These are phyloP conservation scores for Ophiocordyceps camponoti-leonardi DNA, from an alignment of 2,329 filamentous ascomycete species.

Conservation along the genomic window DNA sequence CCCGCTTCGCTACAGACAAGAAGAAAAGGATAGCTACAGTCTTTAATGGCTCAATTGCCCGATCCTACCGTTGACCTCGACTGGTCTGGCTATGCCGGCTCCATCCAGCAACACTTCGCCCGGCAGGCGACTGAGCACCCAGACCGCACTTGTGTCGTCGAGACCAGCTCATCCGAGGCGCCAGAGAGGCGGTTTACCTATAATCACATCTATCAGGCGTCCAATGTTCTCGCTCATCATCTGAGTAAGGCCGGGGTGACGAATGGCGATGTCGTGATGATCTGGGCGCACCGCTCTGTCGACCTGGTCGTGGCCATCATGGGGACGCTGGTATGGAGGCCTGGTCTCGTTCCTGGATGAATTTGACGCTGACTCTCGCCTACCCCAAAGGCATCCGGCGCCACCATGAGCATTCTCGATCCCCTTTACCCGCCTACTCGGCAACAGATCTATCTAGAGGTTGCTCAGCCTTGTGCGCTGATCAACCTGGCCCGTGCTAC, in stretches of 20 bases:
- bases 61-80: constrained; percentile 51
- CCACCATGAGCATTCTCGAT: constrained; percentile 53
- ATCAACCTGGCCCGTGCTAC: constrained; percentile 52
- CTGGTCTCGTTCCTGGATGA: not conserved
- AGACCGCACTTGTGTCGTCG: constrained; percentile 32
- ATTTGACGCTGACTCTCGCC: not conserved
- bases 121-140: constrained; percentile 51
- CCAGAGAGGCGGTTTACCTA: constrained; percentile 62
- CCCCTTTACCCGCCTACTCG: constrained; percentile 26
- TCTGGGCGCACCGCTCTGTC: constrained; percentile 67
- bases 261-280: constrained; percentile 82
- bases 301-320: constrained; percentile 53
- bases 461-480: constrained; percentile 55
- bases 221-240: constrained; percentile 66
- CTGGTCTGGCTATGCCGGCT: constrained; percentile 46
- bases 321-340: constrained; percentile 37
- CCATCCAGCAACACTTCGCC: constrained; percentile 53
- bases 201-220: constrained; percentile 68
- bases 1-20: not conserved
- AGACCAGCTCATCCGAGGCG: constrained; percentile 26
- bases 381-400: constrained; percentile 30
- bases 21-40: not conserved
- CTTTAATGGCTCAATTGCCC: constrained; percentile 21
- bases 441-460: constrained; percentile 51
- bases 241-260: constrained; percentile 56